Evolutionary conservation across 2,329 filamentous ascomycete species (phyloP), one percentile per base, ranked within the genome.

Genomic region (Rutstroemia sp.): DNA sequence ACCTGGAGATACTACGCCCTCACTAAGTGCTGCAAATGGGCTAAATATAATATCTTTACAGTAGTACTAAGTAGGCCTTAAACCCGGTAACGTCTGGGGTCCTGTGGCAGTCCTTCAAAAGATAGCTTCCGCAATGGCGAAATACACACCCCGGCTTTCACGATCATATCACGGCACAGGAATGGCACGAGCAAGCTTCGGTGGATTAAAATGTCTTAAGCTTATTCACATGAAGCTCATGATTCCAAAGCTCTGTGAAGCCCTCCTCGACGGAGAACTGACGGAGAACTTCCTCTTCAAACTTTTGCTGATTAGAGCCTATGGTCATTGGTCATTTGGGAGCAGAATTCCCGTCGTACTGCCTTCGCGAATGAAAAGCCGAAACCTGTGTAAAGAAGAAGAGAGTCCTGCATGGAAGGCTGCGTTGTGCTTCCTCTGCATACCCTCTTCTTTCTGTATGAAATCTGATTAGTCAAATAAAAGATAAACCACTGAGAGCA

Each of bases 401-500:
- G 48, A 45, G 49, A 48, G 36, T 36, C 23, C 27, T 63, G 63
- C 58, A 64, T 67, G 57, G 65, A 67, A 67, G 63, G 60, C 63
- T 67, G 64, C 64, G 64, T 58, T 58, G 63, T 58, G 60, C 64
- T 65, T 67, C 65, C 56, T 59, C 58, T 62, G 63, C 64, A 62
- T 27, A 51, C 8, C 12, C 27, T 14, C n/a, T 42, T 23, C 10
- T 34, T 34, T 34, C 12, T 34, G 30, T 25, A 51, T 30, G 12
- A 44, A 25, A 27, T 56, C 39, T 56, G 54, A 56, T 56, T 56
- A 51, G 54, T 51, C 48, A 39, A 56, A 51, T 44, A 19, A 46
- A 45, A 56, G 19, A 46, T 56, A 51, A 46, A 45, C 21, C 40
- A 44, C 8, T 21, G n/a, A 44, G 40, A 21, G 40, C 40, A 44